Base-by-base conservation (phyloP, 1,139 yeast species). In the Yamadazyma aaseri region DNA sequence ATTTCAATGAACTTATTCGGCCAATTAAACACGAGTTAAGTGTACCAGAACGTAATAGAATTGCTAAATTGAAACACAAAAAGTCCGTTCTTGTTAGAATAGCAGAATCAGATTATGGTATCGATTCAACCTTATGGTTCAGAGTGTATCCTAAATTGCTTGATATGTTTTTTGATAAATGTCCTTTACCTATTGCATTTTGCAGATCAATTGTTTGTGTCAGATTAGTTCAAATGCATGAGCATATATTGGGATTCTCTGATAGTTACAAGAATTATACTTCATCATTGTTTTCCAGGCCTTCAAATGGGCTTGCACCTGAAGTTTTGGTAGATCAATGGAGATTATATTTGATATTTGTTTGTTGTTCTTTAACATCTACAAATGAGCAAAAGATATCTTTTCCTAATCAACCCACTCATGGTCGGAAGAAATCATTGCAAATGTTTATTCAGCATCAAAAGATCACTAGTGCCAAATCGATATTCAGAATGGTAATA, bases 91-190 rank as follows among this genome's bases (percentile, higher is more conserved):
- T 94, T 16, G 67, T 85, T 0, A 71, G 79, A 34, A 61, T 92
- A 10, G 96, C 96, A 0, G 96, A 86, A 48, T 85, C 96, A 2
- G 96, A 86, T 42, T 85, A 89, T 51, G 97, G 97, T 2, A 90
- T 92, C 7, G 98, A 94, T 56, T 81, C 95, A 1, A 96, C 98
- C 0, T 64, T 94, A 16, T 94, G 98, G 98, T 82, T 90, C 48
- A 75, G 95, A 45, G 74, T 84, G 1, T 90, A 85, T 50, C 97
- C 97, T 1, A 76, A 73, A 29, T 63, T 94, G 4, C 63, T 92
- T 31, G 79, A 75, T 27, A 70, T 79, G 2, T 79, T 94, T 42
- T 89, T 86, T 46, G 87, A 81, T 40, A 73, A 71, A 34, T 90
- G 95, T 51, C 97, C 98, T 0, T 82, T 92, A 56, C 94, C 96